Percentiles rank a stretch among this genome's conserved stretches.
Evolutionary conservation across 441 rosid species (phyloP).

Genomic region (Aleurites moluccanus): DNA sequence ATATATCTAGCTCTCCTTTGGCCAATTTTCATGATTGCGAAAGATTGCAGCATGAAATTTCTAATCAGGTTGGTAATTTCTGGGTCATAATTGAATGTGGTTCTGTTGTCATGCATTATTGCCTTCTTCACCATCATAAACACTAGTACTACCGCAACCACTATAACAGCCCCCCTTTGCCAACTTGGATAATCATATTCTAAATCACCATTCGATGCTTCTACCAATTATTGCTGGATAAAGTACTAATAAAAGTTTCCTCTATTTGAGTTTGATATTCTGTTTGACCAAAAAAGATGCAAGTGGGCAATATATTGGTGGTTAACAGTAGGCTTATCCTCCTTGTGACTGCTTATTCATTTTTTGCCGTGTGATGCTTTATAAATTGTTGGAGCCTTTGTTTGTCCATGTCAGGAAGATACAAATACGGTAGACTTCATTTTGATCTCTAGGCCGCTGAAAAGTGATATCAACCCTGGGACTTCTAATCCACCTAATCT

Average conservation of each 20-base stretch:
- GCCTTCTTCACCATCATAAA: background rate
- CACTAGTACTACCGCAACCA: background rate
- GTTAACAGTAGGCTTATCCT: background rate
- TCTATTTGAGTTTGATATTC: background rate
- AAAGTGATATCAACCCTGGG: conserved; percentile 38
- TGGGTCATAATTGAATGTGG: background rate
- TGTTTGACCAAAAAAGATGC: background rate
- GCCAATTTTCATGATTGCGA: conserved; percentile 76
- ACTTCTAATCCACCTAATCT: conserved; percentile 43
- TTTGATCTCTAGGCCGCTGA: conserved; percentile 53
- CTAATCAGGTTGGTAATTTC: conserved; percentile 55
- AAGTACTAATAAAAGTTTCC: background rate
- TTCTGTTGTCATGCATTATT: background rate
- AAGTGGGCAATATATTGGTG: background rate
- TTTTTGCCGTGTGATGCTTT: background rate
- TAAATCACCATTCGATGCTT: background rate
- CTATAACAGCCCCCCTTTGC: background rate
- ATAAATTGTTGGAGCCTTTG: conserved; percentile 7
- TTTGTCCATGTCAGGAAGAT: conserved; percentile 50
- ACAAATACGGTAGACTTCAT: conserved; percentile 65
- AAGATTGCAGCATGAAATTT: conserved; percentile 55
- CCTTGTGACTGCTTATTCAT: background rate
- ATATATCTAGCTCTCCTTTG: conserved; percentile 65
- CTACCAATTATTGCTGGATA: background rate
- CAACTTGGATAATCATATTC: background rate